Percentiles rank a stretch among this genome's conserved stretches.
Conservation (phyloP, 164 flowering plant genomes). For the Berberis vulgaris region DNA sequence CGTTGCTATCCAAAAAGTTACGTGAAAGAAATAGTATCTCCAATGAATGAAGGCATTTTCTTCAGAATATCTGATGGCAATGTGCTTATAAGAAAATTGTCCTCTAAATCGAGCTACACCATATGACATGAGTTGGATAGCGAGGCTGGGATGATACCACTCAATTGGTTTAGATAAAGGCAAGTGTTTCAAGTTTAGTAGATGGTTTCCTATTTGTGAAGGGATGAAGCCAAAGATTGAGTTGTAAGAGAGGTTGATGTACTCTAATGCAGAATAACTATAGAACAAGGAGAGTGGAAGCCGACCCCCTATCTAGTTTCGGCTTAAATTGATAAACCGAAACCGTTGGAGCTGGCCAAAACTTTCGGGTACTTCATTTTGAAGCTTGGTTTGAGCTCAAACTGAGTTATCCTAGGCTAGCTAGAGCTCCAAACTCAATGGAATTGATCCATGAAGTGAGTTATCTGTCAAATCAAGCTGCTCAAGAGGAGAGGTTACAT, state of each 20-base stretch:
- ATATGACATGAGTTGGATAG: slow-evolving; percentile 10
- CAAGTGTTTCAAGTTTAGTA: slow-evolving; percentile 14
- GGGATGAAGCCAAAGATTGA: slow-evolving; percentile 15
- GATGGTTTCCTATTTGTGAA: slow-evolving; percentile 16
- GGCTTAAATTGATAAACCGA: slow-evolving; percentile 16
- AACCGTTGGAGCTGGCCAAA: slow-evolving; percentile 15
- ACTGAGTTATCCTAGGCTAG: slow-evolving; percentile 15
- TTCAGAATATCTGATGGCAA: slow-evolving; percentile 14
- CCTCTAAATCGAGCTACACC: slow-evolving; percentile 13
- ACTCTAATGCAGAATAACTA: slow-evolving; percentile 7
- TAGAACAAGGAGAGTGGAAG: slow-evolving; percentile 18
- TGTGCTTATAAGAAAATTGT: slow-evolving; percentile 11
- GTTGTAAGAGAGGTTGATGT: slow-evolving; percentile 13
- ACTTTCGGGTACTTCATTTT: slow-evolving; percentile 19
- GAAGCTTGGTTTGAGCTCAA: slow-evolving; percentile 14
- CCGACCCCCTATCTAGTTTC: slow-evolving; percentile 20
- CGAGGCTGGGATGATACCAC: slow-evolving; percentile 15
- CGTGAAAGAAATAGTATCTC: slow-evolving; percentile 16
- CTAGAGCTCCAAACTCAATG: slow-evolving; percentile 16
- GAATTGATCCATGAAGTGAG: slow-evolving; percentile 20
- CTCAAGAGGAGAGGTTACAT: slow-evolving; percentile 22
- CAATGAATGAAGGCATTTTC: slow-evolving; percentile 9
- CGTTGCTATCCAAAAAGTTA: slow-evolving; percentile 12
- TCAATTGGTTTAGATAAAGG: slow-evolving; percentile 16
- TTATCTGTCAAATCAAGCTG: slow-evolving; percentile 24